phyloP scores from a whole-genome alignment of 495 filamentous ascomycete genomes.

The Immersiella caudata region DNA sequence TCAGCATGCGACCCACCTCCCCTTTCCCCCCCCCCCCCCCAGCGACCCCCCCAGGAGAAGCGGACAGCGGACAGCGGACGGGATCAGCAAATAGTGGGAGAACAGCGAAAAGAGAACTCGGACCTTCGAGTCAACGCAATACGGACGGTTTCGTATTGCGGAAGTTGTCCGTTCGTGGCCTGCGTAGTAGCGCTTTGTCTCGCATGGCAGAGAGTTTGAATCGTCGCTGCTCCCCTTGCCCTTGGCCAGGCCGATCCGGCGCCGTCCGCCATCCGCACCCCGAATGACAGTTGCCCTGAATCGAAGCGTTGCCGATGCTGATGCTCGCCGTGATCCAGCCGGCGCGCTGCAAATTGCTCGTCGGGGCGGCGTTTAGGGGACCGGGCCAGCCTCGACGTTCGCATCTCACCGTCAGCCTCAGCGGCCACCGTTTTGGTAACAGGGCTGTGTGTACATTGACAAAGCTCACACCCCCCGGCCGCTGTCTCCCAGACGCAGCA shows the following conservation, averaged over 20 bases:
- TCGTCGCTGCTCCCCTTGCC: slow-evolving; percentile 26
- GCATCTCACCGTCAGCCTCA: slow-evolving; percentile 4
- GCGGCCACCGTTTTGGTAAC: slow-evolving; percentile 19
- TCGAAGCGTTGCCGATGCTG: slow-evolving; percentile 18
- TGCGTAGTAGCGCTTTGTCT: slow-evolving; percentile 26
- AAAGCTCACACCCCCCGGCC: slow-evolving; percentile 13
- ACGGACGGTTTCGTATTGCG: slow-evolving; percentile 25
- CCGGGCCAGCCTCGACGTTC: slow-evolving; percentile 7
- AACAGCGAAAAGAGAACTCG: slow-evolving; percentile 17
- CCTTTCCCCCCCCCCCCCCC: background rate
- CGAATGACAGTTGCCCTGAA: slow-evolving; percentile 1
- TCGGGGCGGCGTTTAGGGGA: slow-evolving; percentile 9
- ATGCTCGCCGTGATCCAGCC: background rate
- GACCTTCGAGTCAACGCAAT: slow-evolving; percentile 19
- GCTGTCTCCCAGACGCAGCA: slow-evolving; percentile 14
- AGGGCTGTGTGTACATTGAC: slow-evolving; percentile 14
- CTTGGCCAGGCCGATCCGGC: slow-evolving; percentile 6
- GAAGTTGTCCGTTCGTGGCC: slow-evolving; percentile 14
- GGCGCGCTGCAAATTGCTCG: slow-evolving; percentile 13
- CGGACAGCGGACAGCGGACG: slow-evolving; percentile 16
- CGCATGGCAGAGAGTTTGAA: slow-evolving; percentile 18
- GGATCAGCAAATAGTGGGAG: slow-evolving; percentile 30
- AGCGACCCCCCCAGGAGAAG: background rate
- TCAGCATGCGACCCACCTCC: slow-evolving; percentile 24
- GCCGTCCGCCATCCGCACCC: background rate